Percentiles rank a stretch among this genome's conserved stretches.
Conservation (phyloP, 208 protist species). For the Leishmania amazonensis region DNA sequence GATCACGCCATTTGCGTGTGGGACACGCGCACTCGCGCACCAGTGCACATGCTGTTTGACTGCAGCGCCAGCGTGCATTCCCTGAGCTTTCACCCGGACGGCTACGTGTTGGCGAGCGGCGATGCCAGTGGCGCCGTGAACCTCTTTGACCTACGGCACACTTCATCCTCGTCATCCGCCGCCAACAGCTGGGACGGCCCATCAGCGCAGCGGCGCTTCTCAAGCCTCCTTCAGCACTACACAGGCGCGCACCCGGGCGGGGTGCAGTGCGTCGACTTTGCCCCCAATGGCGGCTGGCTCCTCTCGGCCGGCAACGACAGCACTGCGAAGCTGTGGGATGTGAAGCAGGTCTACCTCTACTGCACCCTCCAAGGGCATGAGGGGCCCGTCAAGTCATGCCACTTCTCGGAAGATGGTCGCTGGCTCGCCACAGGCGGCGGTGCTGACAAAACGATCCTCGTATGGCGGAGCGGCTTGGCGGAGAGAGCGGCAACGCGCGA, state of each 20-base stretch:
- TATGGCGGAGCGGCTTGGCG: constrained; percentile 81
- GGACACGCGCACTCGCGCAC: constrained; percentile 60
- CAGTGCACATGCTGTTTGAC: constrained; percentile 72
- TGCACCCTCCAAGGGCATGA: constrained; percentile 86
- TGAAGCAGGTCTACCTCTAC: constrained; percentile 80
- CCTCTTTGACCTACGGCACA: constrained; percentile 83
- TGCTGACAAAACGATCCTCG: constrained; percentile 71
- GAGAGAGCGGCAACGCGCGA: background rate
- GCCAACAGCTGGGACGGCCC: background rate
- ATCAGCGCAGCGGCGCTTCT: background rate
- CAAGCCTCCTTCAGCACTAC: constrained; percentile 86
- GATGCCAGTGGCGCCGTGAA: constrained; percentile 76
- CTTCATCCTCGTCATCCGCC: constrained; percentile 11
- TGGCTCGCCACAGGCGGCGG: constrained; percentile 75
- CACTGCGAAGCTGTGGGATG: constrained; percentile 86
- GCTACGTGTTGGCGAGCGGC: constrained; percentile 75
- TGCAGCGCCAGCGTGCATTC: constrained; percentile 51
- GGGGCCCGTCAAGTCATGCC: constrained; percentile 56
- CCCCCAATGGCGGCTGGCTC: constrained; percentile 79
- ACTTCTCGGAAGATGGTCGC: constrained; percentile 57
- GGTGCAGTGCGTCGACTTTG: constrained; percentile 75
- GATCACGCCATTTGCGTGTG: constrained; percentile 83
- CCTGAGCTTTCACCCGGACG: constrained; percentile 86
- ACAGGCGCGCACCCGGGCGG: constrained; percentile 60
- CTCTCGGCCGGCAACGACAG: constrained; percentile 80